Evolutionary conservation across 2,329 filamentous ascomycete genomes (phyloP), one percentile per base, ranked within the genome.

Genomic region (Botrytis tulipae): DNA sequence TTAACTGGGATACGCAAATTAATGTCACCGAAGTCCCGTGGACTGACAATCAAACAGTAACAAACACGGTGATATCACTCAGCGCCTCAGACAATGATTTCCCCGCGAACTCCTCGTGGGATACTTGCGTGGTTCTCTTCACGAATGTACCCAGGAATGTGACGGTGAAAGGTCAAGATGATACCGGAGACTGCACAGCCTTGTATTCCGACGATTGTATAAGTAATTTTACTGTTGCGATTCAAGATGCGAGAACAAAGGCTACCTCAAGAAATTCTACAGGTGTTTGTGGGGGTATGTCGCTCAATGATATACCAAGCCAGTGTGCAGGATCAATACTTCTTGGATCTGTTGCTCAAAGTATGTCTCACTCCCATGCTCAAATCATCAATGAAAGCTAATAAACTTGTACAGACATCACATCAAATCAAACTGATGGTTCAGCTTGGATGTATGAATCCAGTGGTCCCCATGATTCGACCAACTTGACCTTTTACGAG

Each of bases 11-110:
- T 22, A 54, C 70, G 14, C 46, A 22, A 51, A 54, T 71, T 8
- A 71, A 66, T 12, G 70, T 71, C 18, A 71, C 60, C n/a, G 70
- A 66, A 32, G 35, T 71, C 18, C 70, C 44, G 9, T 71, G 59
- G 70, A 42, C 9, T 12, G n/a, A 14, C 14, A 65, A 65, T 12
- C 44, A 65, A 25, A 44, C 35, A 5, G 20, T 54, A 9, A 71
- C 70, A 5, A 71, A 65, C n/a, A 65, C 59, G 22, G 70, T 71
- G n/a, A 66, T 71, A 18, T 66, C 60, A 7, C 35, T 71, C 4
- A 32, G 18, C 6, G 22, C 60, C 3, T n/a, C 44, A 14, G 44
- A 54, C 9, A 44, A 54, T 10, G 18, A 54, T 18, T 66, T 66
- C 6, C 9, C 60, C 1, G 7, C 60, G 1, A 66, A 71, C 65